Evolutionary conservation across 2,329 filamentous ascomycete genomes (phyloP).

Genomic region (Colletotrichum liaoningense): DNA sequence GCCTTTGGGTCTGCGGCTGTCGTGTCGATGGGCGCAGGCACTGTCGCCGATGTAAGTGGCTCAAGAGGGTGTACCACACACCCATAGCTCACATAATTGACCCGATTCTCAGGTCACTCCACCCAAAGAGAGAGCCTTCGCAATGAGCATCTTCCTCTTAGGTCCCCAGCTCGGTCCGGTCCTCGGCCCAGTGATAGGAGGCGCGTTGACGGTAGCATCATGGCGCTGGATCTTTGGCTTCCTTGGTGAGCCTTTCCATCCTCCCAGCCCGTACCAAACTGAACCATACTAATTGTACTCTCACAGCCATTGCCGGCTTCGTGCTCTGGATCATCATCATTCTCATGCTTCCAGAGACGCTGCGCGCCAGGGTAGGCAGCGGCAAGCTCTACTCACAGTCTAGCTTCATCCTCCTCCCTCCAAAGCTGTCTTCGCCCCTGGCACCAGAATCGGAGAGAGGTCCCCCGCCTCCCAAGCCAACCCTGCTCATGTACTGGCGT

Average conservation of each 20-base stretch:
- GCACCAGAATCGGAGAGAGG: conserved; percentile 41
- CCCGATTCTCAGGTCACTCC: conserved; percentile 46
- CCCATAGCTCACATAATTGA: background rate
- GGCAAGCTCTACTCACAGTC: conserved; percentile 43
- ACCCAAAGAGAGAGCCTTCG: conserved; percentile 47
- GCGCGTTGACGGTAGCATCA: conserved; percentile 47
- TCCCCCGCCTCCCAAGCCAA: conserved; percentile 44
- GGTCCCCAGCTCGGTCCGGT: conserved; percentile 57
- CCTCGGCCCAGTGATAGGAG: conserved; percentile 55
- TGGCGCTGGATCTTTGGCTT: conserved; percentile 60
- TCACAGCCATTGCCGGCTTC: conserved; percentile 44
- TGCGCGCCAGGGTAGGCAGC: conserved; percentile 56
- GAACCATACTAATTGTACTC: conserved; percentile 15
- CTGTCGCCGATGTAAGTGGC: conserved; percentile 49
- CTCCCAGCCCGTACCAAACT: background rate
- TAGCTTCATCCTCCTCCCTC: conserved; percentile 38
- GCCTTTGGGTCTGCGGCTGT: conserved; percentile 55
- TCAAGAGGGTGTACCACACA: background rate
- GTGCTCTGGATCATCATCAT: conserved; percentile 43
- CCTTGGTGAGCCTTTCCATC: conserved; percentile 35
- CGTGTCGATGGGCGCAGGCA: conserved; percentile 55
- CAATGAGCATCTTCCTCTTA: conserved; percentile 55
- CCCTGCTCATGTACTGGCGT: conserved; percentile 40
- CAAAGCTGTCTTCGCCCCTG: conserved; percentile 38
- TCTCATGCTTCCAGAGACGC: conserved; percentile 57